Percentiles rank a stretch among this genome's conserved stretches.
phyloP scores from a whole-genome alignment of 495 filamentous ascomycete genomes.

The Endocarpon pusillum region DNA sequence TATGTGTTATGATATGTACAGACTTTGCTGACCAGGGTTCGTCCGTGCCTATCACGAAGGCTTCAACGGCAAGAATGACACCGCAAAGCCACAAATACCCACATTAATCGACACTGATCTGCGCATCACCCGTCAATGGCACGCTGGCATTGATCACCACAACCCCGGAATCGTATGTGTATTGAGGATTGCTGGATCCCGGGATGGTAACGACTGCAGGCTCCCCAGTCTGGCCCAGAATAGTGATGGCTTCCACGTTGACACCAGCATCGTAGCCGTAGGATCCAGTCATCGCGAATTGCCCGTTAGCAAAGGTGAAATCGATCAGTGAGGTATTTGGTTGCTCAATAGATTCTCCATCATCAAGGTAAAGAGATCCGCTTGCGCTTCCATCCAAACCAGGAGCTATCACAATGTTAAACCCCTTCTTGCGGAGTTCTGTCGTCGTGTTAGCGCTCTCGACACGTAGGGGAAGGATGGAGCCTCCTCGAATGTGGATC shows the following conservation, averaged over 20 bases:
- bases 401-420: slow-evolving; percentile 54
- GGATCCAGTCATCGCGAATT: slow-evolving; percentile 31
- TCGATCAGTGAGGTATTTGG: slow-evolving; percentile 26
- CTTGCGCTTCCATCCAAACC: slow-evolving; percentile 27
- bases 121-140: no score
- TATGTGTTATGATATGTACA: no score
- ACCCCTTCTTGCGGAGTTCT: slow-evolving; percentile 45
- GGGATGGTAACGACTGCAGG: no score
- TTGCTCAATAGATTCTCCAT: slow-evolving; percentile 39
- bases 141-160: no score
- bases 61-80: no score
- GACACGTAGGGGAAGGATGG: slow-evolving; percentile 46
- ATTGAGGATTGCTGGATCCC: no score
- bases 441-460: slow-evolving; percentile 51
- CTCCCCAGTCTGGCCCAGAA: no score
- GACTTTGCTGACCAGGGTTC: no score
- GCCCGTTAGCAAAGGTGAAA: slow-evolving; percentile 35
- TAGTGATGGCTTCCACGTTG: slow-evolving; percentile 35
- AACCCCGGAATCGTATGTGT: no score
- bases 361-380: slow-evolving; percentile 43
- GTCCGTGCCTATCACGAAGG: no score
- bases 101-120: no score
- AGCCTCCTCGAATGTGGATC: slow-evolving; percentile 52
- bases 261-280: slow-evolving; percentile 32
- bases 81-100: no score